Evolutionary conservation across 2,329 filamentous ascomycete species (phyloP).

Genomic region (Aureobasidium sp.): DNA sequence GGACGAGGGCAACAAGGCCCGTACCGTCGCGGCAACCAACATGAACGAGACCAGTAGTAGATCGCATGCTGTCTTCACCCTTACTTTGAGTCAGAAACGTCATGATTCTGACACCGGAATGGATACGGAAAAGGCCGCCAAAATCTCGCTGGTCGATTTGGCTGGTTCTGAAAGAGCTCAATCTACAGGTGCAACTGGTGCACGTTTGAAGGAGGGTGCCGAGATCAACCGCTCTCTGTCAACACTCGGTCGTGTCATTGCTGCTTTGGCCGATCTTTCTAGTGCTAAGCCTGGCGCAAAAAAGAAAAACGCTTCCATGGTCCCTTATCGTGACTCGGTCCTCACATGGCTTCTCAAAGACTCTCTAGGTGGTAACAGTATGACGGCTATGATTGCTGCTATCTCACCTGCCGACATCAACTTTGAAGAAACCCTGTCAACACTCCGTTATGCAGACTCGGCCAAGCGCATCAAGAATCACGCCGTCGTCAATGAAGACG

Average conservation of each 20-base stretch:
- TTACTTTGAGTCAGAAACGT: conserved; percentile 90
- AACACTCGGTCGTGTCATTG: conserved; percentile 94
- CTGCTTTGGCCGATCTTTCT: conserved; percentile 84
- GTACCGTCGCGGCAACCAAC: conserved; percentile 96
- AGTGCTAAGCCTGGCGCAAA: conserved; percentile 77
- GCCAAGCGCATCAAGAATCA: conserved; percentile 99
- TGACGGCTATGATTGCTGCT: conserved; percentile 99
- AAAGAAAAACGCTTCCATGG: conserved; percentile 68
- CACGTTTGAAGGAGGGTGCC: conserved; percentile 90
- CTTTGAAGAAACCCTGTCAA: conserved; percentile 95
- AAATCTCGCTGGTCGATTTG: conserved; percentile 96
- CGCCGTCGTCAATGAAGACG: conserved; percentile 97
- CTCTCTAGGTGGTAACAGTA: conserved; percentile 93
- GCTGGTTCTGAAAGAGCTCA: conserved; percentile 94
- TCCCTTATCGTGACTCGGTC: conserved; percentile 94
- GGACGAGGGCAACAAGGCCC: conserved; percentile 98
- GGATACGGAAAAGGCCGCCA: conserved; percentile 95
- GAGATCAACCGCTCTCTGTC: conserved; percentile 97
- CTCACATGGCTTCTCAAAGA: conserved; percentile 96
- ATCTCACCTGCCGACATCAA: conserved; percentile 99
- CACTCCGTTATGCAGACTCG: conserved; percentile 90
- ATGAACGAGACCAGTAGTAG: conserved; percentile 99
- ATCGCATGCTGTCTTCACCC: conserved; percentile 95
- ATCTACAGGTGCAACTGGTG: conserved; percentile 94
- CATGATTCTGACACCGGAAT: conserved; percentile 89